Percentiles rank a stretch among this genome's conserved stretches.
Conservation (phyloP, 2,329 filamentous ascomycete genomes). For the Aspergillus spinulosporus region DNA sequence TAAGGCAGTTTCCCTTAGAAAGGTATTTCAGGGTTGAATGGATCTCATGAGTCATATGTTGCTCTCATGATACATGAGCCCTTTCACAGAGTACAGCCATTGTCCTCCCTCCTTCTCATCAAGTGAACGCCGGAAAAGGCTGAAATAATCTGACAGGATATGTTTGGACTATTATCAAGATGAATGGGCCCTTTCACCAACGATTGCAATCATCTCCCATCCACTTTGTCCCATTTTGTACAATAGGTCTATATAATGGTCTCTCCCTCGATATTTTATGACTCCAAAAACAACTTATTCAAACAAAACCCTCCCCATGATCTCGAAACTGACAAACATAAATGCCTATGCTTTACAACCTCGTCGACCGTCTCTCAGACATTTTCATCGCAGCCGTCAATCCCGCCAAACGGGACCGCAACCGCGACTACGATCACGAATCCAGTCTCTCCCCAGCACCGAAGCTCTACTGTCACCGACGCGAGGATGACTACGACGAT, state of each 20-base stretch:
- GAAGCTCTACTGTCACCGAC: background rate
- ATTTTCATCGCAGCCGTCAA: background rate
- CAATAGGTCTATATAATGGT: background rate
- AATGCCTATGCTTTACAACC: slow-evolving; percentile 8
- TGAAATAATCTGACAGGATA: background rate
- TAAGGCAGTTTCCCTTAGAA: background rate
- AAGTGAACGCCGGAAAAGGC: no score
- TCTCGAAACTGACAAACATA: background rate
- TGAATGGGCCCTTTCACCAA: no score
- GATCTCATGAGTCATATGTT: background rate
- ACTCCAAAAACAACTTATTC: no score
- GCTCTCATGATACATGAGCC: background rate
- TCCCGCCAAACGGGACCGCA: background rate
- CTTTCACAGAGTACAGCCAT: background rate
- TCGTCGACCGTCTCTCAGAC: slow-evolving; percentile 10
- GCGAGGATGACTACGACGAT: background rate
- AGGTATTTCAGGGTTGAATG: background rate
- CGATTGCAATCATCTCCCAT: background rate
- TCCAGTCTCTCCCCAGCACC: background rate
- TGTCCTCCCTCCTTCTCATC: background rate
- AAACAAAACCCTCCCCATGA: background rate
- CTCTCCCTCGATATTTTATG: background rate
- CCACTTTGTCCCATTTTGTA: background rate
- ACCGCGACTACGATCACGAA: background rate
- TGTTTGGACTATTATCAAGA: no score